Conservation (phyloP, 495 filamentous ascomycete genomes). For the Penicillium lividum region DNA sequence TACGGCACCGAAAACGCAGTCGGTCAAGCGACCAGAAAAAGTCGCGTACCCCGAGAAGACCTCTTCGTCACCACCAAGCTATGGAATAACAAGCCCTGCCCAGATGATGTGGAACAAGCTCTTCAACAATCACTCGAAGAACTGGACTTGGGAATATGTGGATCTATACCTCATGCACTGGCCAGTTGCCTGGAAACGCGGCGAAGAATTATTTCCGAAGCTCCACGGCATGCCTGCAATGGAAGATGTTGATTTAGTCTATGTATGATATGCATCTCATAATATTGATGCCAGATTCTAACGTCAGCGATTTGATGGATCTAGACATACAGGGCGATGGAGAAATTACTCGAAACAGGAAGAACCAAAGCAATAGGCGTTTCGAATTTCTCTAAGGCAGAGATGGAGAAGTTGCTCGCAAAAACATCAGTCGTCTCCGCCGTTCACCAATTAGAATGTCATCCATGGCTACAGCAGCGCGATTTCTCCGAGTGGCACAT, state of each 20-base stretch:
- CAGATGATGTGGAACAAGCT: conserved; percentile 60
- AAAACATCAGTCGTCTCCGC: conserved; percentile 61
- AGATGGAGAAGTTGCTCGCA: conserved; percentile 67
- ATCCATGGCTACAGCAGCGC: conserved; percentile 63
- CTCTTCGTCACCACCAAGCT: conserved; percentile 72
- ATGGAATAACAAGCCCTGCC: conserved; percentile 68
- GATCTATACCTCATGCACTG: conserved; percentile 75
- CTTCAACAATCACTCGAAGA: conserved; percentile 61
- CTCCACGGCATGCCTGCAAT: conserved; percentile 44
- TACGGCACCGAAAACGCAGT: conserved; percentile 55
- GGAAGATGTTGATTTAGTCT: conserved; percentile 50
- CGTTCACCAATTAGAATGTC: conserved; percentile 64
- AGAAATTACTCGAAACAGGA: conserved; percentile 55
- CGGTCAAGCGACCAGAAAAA: conserved; percentile 58
- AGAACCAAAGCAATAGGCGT: conserved; percentile 67
- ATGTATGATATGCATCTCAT: conserved; percentile 35
- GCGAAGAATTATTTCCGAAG: conserved; percentile 43
- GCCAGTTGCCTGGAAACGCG: conserved; percentile 54
- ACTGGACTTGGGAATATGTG: conserved; percentile 62
- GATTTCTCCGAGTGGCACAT: conserved; percentile 58
- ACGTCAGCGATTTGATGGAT: conserved; percentile 6
- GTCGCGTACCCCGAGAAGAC: conserved; percentile 56
- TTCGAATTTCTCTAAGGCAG: conserved; percentile 68
- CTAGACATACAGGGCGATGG: conserved; percentile 66
- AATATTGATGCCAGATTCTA: conserved; percentile 8